Percentiles rank a stretch among this genome's conserved stretches.
These are phyloP conservation scores for Aspergillus ruber DNA, from an alignment of 2,329 filamentous ascomycete species.

Conservation along the genomic window DNA sequence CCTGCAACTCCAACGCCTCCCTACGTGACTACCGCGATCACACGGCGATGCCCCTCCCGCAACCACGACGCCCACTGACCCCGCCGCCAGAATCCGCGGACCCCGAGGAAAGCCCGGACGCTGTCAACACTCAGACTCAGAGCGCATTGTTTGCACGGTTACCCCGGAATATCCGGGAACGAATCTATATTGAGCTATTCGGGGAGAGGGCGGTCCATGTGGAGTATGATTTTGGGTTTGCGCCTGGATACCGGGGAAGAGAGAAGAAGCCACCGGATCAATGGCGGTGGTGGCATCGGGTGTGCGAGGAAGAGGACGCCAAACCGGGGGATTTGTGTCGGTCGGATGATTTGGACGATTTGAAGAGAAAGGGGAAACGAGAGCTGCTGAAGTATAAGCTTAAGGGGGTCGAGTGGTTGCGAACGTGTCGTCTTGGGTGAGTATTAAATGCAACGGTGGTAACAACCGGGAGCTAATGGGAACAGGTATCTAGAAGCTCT, in stretches of 20 bases:
- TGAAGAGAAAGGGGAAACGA: background rate
- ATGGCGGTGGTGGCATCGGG: slow-evolving; percentile 5
- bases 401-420: slow-evolving; percentile 2
- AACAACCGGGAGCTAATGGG: background rate
- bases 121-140: background rate
- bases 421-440: slow-evolving; percentile 1
- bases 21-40: background rate
- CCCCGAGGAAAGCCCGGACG: background rate
- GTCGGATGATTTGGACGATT: slow-evolving; percentile 1
- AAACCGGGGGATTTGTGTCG: slow-evolving; percentile 3
- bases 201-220: slow-evolving; percentile 1
- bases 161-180: background rate
- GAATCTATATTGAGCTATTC: slow-evolving; percentile 2
- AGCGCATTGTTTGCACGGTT: slow-evolving; percentile 1
- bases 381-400: slow-evolving; percentile 2
- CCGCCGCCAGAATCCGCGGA: background rate
- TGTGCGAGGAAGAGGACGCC: slow-evolving; percentile 1
- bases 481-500: slow-evolving; percentile 3
- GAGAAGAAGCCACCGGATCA: slow-evolving; percentile 4
- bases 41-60: background rate
- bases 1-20: background rate
- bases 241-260: slow-evolving; percentile 1
- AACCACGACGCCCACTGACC: background rate
- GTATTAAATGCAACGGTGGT: background rate
- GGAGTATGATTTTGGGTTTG: slow-evolving; percentile 3